Base-by-base conservation (phyloP, 345 rosid genomes). In the Euclidium syriacum region DNA sequence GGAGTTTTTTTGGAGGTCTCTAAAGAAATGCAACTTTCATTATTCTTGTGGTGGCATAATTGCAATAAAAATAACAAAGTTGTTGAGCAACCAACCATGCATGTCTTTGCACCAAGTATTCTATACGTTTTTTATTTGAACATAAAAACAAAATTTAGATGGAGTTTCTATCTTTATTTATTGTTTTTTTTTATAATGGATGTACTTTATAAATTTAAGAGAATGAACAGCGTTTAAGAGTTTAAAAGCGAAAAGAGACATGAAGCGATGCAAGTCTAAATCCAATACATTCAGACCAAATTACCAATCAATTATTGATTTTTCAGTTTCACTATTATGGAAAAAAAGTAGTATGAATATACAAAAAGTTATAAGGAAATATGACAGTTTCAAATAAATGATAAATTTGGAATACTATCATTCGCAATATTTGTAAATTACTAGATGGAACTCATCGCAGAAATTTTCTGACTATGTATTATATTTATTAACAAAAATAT, bases 51-150 rank as follows among this genome's bases (percentile, higher is more conserved):
- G n/a, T 57, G 4, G 50, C 30, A 56, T 29, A 43, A 43, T n/a
- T 3, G 18, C 20, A 58, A 58, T 58, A 57, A 26, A 58, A 49
- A 38, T 20, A 58, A 57, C 9, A 58, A 58, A 67, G 65, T 58
- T 48, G 65, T 51, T 67, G 52, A 50, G 57, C 35, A 10, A 67
- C 65, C 35, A 10, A 67, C 65, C 35, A 49, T 57, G 64, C 64
- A 67, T 22, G 60, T 52, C 15, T 39, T 29, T 18, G 41, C 14
- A 15, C 58, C 58, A 51, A 39, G 68, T 39, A 35, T 25, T 12
- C 40, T 63, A 40, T 64, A 51, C 42, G 25, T 22, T 22, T 32
- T n/a, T 10, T 10, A 15, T 7, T 32, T n/a, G n/a, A n/a, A 2
- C 7, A 29, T 32, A 27, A 2, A 64, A 22, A 18, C 24, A 15